Evolutionary conservation across 768 basidiomycete genomes (phyloP), one percentile per base, ranked within the genome.

Genomic region (Tricholoma sp.): DNA sequence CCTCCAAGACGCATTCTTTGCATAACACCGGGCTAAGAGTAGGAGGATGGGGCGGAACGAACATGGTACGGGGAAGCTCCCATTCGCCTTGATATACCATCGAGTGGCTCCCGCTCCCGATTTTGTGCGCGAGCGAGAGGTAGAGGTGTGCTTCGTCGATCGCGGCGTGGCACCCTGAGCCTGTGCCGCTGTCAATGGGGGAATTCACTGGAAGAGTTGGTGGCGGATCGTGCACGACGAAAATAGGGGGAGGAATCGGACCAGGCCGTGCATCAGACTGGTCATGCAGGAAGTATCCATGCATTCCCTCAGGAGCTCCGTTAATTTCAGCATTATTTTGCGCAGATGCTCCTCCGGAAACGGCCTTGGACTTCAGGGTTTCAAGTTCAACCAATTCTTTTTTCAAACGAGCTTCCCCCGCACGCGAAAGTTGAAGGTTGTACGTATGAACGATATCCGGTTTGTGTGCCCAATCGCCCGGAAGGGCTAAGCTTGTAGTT

Each of bases 391-490:
- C 29, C 3, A 45, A 54, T 45, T 66, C 49, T 11, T 21, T 57
- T 27, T 12, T 32, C 47, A 59, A 24, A 50, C 54, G 66, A 10
- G 51, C 29, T 18, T 34, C 16, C 5, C 54, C 62, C 11, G 53
- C 51, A 1, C 18, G 10, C 0, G 65, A 59, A 16, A 62, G 55
- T 18, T 51, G 16, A 18, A 78, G 69, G 1, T 61, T 50, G 58
- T 78, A 79, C 0, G 59, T 61, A 19, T 67, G 69, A 21, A 66
- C 56, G 32, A 67, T 60, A 47, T 77, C 74, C 3, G 66, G 59
- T 57, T 59, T 69, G 6, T 41, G 9, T 1, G 6, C n/a, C 2
- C 69, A 62, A 0, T 46, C 61, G 73, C 74, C 76, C 18, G 29
- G 29, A 29, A 29, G 29, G 3, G 29, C 29, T 29, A 29, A 29